phyloP scores from a whole-genome alignment of 1,139 yeast genomes.

The Yueomyces sp. region DNA sequence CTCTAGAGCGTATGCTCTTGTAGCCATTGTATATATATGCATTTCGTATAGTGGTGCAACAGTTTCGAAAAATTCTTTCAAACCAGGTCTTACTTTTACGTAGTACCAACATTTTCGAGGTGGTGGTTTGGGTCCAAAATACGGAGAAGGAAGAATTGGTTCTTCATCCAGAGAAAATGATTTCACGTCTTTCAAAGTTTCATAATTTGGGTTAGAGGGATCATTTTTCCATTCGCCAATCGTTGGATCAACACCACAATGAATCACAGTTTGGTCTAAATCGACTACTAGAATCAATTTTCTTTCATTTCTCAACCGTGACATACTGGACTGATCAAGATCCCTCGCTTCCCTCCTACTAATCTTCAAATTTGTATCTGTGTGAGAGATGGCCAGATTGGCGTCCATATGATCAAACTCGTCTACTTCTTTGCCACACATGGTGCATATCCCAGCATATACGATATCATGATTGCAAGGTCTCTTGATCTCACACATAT shows the following conservation, averaged over 20 bases:
- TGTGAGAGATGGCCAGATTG: constrained; percentile 71
- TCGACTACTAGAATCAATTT: constrained; percentile 88
- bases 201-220: constrained; percentile 71
- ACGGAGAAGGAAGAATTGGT: constrained; percentile 41
- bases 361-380: constrained; percentile 73
- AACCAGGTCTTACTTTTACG: constrained; percentile 85
- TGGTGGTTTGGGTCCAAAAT: constrained; percentile 46
- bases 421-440: constrained; percentile 80
- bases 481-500: constrained; percentile 50
- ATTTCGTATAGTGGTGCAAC: constrained; percentile 64
- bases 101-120: constrained; percentile 66
- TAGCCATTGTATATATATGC: constrained; percentile 99
- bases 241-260: constrained; percentile 95
- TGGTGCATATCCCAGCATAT: constrained; percentile 88
- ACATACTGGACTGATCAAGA: constrained; percentile 58
- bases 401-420: constrained; percentile 74
- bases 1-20: constrained; percentile 82
- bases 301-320: constrained; percentile 44
- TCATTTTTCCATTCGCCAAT: constrained; percentile 95
- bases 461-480: constrained; percentile 94
- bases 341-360: constrained; percentile 78
- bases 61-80: constrained; percentile 53
- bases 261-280: constrained; percentile 93
- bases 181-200: constrained; percentile 70
- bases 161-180: constrained; percentile 72